A percentile compares a stretch with the other conserved stretches of the same genome.
Evolutionary conservation across 805 yeast genomes (phyloP).

Genomic region (Barnettozyma vustinii): DNA sequence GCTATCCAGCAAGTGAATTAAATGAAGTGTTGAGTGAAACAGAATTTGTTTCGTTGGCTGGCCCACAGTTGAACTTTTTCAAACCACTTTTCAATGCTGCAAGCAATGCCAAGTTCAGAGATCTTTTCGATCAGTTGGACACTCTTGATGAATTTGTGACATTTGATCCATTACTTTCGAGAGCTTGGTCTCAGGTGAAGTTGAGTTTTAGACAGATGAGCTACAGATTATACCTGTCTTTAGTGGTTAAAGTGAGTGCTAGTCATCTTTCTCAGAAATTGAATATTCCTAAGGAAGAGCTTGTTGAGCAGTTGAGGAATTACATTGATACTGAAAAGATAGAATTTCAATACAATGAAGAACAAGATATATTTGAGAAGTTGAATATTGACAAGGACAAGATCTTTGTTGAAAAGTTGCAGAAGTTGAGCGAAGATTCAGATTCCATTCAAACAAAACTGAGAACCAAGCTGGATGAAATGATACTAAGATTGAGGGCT

Average conservation of each 20-base stretch:
- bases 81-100: conserved; percentile 22
- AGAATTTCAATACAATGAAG: conserved; percentile 11
- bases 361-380: conserved; percentile 13
- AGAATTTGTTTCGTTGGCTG: conserved; percentile 15
- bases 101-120: conserved; percentile 24
- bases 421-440: conserved; percentile 16
- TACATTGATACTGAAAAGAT: conserved; percentile 13
- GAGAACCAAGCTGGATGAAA: conserved; percentile 8
- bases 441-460: conserved; percentile 16
- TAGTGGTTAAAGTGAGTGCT: conserved; percentile 19
- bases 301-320: conserved; percentile 15
- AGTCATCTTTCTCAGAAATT: conserved; percentile 16
- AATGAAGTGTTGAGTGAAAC: conserved; percentile 15
- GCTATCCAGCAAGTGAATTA: conserved; percentile 14
- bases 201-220: conserved; percentile 27
- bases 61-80: conserved; percentile 18
- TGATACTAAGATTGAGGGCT: background rate
- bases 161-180: conserved; percentile 18
- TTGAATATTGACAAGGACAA: conserved; percentile 11
- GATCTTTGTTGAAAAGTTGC: conserved; percentile 12
- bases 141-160: conserved; percentile 12
- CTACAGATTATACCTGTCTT: conserved; percentile 29
- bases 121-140: conserved; percentile 15
- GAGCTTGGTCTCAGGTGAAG: conserved; percentile 22
- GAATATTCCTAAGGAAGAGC: conserved; percentile 11